Percentiles rank a stretch among this genome's conserved stretches.
Conservation (phyloP, 805 yeast species). For the Cyberlindnera americana region DNA sequence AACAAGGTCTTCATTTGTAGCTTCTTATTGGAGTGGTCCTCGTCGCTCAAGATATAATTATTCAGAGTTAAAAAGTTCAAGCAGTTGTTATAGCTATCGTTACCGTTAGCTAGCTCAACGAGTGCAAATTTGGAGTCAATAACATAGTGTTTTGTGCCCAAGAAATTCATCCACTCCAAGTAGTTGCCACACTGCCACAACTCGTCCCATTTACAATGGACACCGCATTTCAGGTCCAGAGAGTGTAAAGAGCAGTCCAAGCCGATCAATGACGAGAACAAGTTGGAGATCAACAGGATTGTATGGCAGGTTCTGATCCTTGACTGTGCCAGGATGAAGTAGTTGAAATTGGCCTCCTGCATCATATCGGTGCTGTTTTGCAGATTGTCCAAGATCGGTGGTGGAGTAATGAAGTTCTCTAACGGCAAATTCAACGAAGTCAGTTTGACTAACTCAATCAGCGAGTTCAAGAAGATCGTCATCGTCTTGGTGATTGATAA, state of each 20-base stretch:
- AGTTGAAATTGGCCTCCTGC: slow-evolving; percentile 36
- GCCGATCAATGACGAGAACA: slow-evolving; percentile 49
- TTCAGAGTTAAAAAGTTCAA: slow-evolving; percentile 42
- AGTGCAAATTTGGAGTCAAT: slow-evolving; percentile 53
- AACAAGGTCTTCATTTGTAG: slow-evolving; percentile 48
- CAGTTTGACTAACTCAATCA: slow-evolving; percentile 71
- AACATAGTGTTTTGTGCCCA: slow-evolving; percentile 35
- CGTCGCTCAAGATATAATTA: slow-evolving; percentile 36
- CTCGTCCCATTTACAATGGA: slow-evolving; percentile 55
- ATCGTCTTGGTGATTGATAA: slow-evolving; percentile 70
- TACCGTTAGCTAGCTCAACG: slow-evolving; percentile 54
- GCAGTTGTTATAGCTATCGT: slow-evolving; percentile 42
- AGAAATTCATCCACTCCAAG: slow-evolving; percentile 46
- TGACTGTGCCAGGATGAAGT: slow-evolving; percentile 68
- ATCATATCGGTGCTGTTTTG: slow-evolving; percentile 28
- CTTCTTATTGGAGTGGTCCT: slow-evolving; percentile 31
- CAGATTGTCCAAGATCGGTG: slow-evolving; percentile 35
- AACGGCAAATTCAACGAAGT: slow-evolving; percentile 67
- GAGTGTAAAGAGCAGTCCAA: slow-evolving; percentile 41
- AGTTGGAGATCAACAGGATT: slow-evolving; percentile 53
- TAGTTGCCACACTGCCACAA: slow-evolving; percentile 55
- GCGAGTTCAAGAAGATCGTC: slow-evolving; percentile 74
- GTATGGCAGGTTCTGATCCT: slow-evolving; percentile 74
- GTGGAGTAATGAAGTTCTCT: slow-evolving; percentile 40
- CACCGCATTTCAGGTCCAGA: slow-evolving; percentile 57